Conservation (phyloP, 2,329 filamentous ascomycete species). For the Dactylellina parvicollis region DNA sequence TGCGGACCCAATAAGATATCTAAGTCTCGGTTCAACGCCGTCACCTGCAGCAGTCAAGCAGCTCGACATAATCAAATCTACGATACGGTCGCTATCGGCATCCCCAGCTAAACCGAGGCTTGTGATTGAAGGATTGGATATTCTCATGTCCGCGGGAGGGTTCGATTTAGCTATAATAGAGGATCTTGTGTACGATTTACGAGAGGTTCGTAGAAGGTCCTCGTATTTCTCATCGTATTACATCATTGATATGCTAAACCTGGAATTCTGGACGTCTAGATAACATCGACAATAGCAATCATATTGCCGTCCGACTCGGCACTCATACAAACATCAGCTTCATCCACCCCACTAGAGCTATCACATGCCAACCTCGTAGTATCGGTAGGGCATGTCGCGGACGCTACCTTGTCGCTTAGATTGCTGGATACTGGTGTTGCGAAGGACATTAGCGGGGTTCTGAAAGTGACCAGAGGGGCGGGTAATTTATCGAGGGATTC, state of each 20-base stretch:
- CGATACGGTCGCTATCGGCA: conserved; percentile 11
- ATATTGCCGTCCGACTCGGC: conserved; percentile 62
- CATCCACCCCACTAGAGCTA: conserved; percentile 73
- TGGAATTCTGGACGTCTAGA: conserved; percentile 59
- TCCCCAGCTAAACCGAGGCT: conserved; percentile 66
- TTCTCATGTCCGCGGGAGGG: conserved; percentile 70
- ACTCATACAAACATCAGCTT: conserved; percentile 75
- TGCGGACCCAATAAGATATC: conserved; percentile 38
- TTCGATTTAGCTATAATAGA: conserved; percentile 62
- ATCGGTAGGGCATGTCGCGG: conserved; percentile 77
- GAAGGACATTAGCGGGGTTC: conserved; percentile 86
- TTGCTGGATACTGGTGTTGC: conserved; percentile 87
- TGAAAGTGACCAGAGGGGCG: conserved; percentile 75
- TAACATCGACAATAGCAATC: conserved; percentile 69
- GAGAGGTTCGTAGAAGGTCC: conserved; percentile 34
- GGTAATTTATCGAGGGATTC: conserved; percentile 59
- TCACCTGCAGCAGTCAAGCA: conserved; percentile 2
- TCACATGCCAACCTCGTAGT: conserved; percentile 77
- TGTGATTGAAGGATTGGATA: conserved; percentile 73
- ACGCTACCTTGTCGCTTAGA: conserved; percentile 76
- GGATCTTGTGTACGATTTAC: conserved; percentile 40
- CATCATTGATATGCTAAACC: conserved; percentile 64
- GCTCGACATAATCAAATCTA: conserved; percentile 23
- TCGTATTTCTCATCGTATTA: too few species aligned
- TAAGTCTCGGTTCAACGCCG: conserved; percentile 8